Percentiles rank a stretch among this genome's conserved stretches.
phyloP scores from a whole-genome alignment of 495 filamentous ascomycete species.

The Apodospora peruviana region DNA sequence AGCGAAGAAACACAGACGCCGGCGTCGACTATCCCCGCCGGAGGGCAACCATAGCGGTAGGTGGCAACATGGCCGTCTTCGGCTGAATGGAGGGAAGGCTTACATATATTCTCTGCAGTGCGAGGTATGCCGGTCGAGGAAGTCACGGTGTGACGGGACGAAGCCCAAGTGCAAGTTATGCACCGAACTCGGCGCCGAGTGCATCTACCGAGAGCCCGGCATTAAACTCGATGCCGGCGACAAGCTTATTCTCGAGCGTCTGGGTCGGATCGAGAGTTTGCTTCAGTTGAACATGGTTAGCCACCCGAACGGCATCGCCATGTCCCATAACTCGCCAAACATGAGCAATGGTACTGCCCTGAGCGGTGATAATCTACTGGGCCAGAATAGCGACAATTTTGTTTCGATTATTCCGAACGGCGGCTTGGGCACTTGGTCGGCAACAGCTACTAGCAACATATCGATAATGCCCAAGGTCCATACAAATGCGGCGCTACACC shows the following conservation, averaged over 20 bases:
- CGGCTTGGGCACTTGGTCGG: conserved; percentile 69
- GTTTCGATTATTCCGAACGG: conserved; percentile 57
- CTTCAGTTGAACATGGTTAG: conserved; percentile 60
- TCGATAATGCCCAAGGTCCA: conserved; percentile 81
- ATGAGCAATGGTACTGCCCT: conserved; percentile 65
- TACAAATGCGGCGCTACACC: conserved; percentile 70
- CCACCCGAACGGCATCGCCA: conserved; percentile 35
- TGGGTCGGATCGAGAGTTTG: conserved; percentile 69
- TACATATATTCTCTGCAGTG: conserved; percentile 48
- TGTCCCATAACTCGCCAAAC: conserved; percentile 55
- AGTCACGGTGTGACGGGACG: conserved; percentile 78
- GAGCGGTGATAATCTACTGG: conserved; percentile 57
- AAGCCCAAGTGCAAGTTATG: conserved; percentile 80
- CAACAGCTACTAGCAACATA: conserved; percentile 57
- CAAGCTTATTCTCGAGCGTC: conserved; percentile 73
- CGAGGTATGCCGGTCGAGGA: conserved; percentile 78
- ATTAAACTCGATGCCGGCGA: conserved; percentile 85
- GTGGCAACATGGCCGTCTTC: conserved; percentile 19
- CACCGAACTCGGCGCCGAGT: conserved; percentile 74
- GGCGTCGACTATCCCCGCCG: conserved; percentile 63
- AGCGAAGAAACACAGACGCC: conserved; percentile 61
- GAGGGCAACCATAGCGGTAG: conserved; percentile 67
- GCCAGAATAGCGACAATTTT: conserved; percentile 36
- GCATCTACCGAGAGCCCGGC: conserved; percentile 77
- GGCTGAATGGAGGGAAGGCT: conserved; percentile 12